These are phyloP conservation scores for Diplocarpon mali DNA, from an alignment of 2,329 filamentous ascomycete genomes.

Conservation along the genomic window DNA sequence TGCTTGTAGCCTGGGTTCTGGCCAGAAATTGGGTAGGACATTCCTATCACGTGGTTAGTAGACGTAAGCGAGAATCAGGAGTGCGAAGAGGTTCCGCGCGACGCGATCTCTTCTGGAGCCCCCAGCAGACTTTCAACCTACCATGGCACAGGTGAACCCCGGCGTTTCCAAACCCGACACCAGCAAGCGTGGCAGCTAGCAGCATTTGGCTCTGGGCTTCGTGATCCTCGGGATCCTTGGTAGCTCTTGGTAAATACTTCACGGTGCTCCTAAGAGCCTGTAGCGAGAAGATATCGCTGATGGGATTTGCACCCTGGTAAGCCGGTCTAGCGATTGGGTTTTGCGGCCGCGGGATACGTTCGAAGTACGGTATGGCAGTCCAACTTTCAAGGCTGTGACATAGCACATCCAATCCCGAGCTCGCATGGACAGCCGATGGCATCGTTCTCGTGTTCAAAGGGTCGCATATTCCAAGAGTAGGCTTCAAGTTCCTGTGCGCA, in stretches of 20 bases:
- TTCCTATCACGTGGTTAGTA: slow-evolving; percentile 42
- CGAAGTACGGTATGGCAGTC: slow-evolving; percentile 91
- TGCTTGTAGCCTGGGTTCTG: slow-evolving; percentile 91
- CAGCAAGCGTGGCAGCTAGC: slow-evolving; percentile 83
- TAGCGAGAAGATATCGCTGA: slow-evolving; percentile 92
- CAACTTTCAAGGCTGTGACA: slow-evolving; percentile 94
- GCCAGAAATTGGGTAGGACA: slow-evolving; percentile 95
- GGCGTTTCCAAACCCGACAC: slow-evolving; percentile 94
- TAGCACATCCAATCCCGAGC: slow-evolving; percentile 85
- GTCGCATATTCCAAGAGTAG: slow-evolving; percentile 77
- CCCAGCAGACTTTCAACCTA: slow-evolving; percentile 6
- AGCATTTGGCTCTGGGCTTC: slow-evolving; percentile 96
- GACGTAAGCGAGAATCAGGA: neutral
- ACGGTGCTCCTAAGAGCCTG: slow-evolving; percentile 73
- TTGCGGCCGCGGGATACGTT: slow-evolving; percentile 69
- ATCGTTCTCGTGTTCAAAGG: slow-evolving; percentile 91
- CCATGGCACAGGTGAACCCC: slow-evolving; percentile 80
- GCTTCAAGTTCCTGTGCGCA: slow-evolving; percentile 90
- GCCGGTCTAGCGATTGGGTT: slow-evolving; percentile 89
- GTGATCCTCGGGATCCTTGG: slow-evolving; percentile 76
- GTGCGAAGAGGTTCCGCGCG: neutral
- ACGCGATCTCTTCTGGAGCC: too few relatives aligned
- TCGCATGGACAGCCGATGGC: slow-evolving; percentile 86
- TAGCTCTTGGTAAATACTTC: slow-evolving; percentile 83
- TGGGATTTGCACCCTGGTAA: slow-evolving; percentile 95